Percentiles rank a stretch among this genome's conserved stretches.
These are phyloP conservation scores for Arctostaphylos glauca DNA, from an alignment of 148 eudicot species.

Conservation along the genomic window DNA sequence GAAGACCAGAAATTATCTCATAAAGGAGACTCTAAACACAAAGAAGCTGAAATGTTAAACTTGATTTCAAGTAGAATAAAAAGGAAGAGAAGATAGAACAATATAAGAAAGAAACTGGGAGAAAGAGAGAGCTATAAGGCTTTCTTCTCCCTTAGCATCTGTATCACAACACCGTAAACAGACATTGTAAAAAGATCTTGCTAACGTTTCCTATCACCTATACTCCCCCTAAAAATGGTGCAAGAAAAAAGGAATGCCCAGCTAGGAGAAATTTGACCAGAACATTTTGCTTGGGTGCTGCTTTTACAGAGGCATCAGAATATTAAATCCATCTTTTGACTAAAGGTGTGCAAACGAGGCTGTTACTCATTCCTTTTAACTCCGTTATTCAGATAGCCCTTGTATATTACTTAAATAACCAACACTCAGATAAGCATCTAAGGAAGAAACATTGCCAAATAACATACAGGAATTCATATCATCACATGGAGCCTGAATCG, in stretches of 20 bases:
- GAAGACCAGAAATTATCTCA: slow-evolving; percentile 69
- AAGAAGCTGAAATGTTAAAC: neutral
- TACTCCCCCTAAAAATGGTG: neutral
- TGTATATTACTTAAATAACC: neutral
- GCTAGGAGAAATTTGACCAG: neutral
- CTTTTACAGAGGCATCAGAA: slow-evolving; percentile 9
- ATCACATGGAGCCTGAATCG: neutral
- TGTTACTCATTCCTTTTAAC: neutral
- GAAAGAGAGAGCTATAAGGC: neutral
- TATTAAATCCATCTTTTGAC: neutral
- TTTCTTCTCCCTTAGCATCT: neutral
- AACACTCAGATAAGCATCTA: neutral
- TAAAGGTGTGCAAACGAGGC: neutral
- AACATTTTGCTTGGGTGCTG: neutral
- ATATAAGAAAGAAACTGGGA: neutral
- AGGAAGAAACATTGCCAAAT: neutral
- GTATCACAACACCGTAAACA: neutral
- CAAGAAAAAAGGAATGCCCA: neutral
- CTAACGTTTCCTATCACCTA: neutral
- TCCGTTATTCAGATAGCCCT: neutral
- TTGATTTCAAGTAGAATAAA: neutral
- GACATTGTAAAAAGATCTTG: neutral
- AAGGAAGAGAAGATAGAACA: neutral
- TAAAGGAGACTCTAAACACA: slow-evolving; percentile 45
- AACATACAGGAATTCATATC: neutral